A percentile compares a stretch with the other conserved stretches of the same genome.
Evolutionary conservation across 106 monocot genomes (phyloP).

Genomic region (Platanthera zijinensis): DNA sequence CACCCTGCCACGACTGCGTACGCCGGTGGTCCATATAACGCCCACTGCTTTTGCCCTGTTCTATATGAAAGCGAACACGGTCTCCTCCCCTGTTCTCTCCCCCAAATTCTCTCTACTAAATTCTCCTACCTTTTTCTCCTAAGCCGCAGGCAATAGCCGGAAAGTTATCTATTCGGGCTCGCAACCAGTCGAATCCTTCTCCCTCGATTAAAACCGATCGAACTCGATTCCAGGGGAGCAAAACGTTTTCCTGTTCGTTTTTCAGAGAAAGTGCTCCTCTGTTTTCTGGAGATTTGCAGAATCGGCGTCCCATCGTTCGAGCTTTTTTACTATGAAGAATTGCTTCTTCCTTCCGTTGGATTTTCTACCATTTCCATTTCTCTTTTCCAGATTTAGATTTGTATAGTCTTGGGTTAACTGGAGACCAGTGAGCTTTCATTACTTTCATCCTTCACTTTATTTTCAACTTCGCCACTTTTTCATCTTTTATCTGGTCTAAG

Average conservation of each 20-base stretch:
- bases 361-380: neutral
- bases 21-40: neutral
- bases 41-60: neutral
- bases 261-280: neutral
- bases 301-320: neutral
- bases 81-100: neutral
- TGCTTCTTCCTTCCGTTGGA: neutral
- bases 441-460: neutral
- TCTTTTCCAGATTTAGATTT: neutral
- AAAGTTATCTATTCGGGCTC: neutral
- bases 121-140: neutral
- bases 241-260: neutral
- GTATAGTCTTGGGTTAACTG: neutral
- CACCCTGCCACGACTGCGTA: too few species aligned
- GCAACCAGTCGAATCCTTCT: neutral
- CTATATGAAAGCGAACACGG: neutral
- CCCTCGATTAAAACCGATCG: conserved; percentile 2
- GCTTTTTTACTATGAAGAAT: neutral
- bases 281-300: neutral
- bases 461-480: neutral
- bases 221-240: neutral
- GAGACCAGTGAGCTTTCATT: neutral
- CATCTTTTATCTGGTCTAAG: neutral
- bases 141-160: neutral
- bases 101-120: neutral